Base-by-base conservation (phyloP, 2,329 filamentous ascomycete genomes). In the Hypoxylon sp. region DNA sequence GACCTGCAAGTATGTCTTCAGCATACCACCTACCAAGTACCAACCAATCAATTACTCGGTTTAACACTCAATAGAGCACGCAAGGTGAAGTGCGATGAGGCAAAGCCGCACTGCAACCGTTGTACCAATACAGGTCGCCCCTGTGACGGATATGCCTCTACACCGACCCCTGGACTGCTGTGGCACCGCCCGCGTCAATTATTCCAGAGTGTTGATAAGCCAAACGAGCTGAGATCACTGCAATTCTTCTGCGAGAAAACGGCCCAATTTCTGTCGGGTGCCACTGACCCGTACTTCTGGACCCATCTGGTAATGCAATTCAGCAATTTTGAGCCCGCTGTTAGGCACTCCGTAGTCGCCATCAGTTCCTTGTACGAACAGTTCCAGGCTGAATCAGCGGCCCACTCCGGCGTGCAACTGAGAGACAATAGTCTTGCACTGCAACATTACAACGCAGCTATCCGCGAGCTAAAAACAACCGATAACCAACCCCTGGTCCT, bases 401-500 rank as follows among this genome's bases (percentile, higher is more conserved):
- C 55, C 37, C 17, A 33, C 22, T 39, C 69, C 42, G 50, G 39
- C 46, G 44, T 58, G 31, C 19, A 64, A n/a, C 51, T 70, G 10
- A 57, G 31, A 37, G 65, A 71, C 24, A 76, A 80, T 5, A 73
- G 73, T 5, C 79, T 82, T 37, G 79, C 79, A 10, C 72, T 84
- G 0, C 67, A 70, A 3, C 81, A 83, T 59, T 84, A 84, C 62
- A 83, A 83, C 63, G 71, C 77, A 0, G 82, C 82, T 2, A 81
- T 84, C 17, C 72, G 75, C 37, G 70, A 77, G 26, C 73, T 83
- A 0, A 73, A 78, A 8, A 66, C 74, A 2, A 74, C 74, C 0
- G 64, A 72, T 47, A 76, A 78, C 35, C 73, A 80, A 19, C 78
- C 81, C 39, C 73, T 78, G 0, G 78, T 83, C 0, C 70, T 84